Percentiles rank a stretch among this genome's conserved stretches.
Conservation (phyloP, 768 basidiomycete genomes). For the Cystofilobasidium bisporidii region DNA sequence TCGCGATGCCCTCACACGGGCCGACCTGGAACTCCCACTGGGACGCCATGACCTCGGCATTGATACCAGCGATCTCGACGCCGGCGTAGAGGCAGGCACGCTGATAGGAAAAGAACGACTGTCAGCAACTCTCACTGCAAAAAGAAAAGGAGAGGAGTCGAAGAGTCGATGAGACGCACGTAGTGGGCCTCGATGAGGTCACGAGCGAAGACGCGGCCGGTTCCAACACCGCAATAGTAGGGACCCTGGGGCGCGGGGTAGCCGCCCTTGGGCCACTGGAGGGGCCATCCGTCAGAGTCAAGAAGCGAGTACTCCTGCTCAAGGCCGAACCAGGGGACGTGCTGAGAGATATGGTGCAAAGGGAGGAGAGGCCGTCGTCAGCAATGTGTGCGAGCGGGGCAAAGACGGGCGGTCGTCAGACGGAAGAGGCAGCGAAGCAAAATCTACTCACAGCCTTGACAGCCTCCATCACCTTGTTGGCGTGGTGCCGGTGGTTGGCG, state of each 20-base stretch:
- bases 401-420: too few relatives aligned
- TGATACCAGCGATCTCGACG: slow-evolving; percentile 97
- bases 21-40: slow-evolving; percentile 99
- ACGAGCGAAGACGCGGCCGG: slow-evolving; percentile 95
- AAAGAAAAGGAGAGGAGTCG: background rate
- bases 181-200: slow-evolving; percentile 99
- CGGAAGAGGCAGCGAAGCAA: background rate
- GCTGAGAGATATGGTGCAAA: slow-evolving; percentile 36
- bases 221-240: slow-evolving; percentile 97
- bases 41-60: slow-evolving; percentile 98
- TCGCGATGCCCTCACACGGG: slow-evolving; percentile 90
- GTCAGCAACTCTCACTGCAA: too few relatives aligned
- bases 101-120: slow-evolving; percentile 32
- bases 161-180: slow-evolving; percentile 30
- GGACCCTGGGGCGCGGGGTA: slow-evolving; percentile 99
- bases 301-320: slow-evolving; percentile 99
- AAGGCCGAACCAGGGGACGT: slow-evolving; percentile 88
- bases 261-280: slow-evolving; percentile 96
- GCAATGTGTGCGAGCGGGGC: too few relatives aligned
- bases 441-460: slow-evolving; percentile 48
- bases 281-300: slow-evolving; percentile 78
- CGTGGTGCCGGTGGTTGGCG: slow-evolving; percentile 89
- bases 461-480: slow-evolving; percentile 90
- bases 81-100: slow-evolving; percentile 73
- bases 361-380: background rate